A percentile compares a stretch with the other conserved stretches of the same genome.
These are phyloP conservation scores for Hortiboletus campestris DNA, from an alignment of 768 basidiomycete species.

Conservation along the genomic window DNA sequence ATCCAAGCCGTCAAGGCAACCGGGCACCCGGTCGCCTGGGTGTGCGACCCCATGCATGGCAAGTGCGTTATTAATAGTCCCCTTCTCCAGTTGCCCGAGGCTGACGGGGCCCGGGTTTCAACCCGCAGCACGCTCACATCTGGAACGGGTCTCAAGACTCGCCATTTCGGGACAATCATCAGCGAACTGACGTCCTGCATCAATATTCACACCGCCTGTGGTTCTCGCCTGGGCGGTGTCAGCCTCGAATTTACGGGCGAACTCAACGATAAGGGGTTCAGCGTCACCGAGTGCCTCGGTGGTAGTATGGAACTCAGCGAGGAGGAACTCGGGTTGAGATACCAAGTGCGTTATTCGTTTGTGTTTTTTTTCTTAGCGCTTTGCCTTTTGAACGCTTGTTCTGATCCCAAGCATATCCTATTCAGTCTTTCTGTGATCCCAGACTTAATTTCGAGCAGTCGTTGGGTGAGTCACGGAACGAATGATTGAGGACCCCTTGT, in stretches of 20 bases:
- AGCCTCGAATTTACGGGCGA: slow-evolving; percentile 93
- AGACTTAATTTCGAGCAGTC: slow-evolving; percentile 92
- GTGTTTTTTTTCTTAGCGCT: background rate
- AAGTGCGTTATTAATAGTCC: slow-evolving; percentile 57
- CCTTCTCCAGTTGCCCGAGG: background rate
- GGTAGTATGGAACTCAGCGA: slow-evolving; percentile 94
- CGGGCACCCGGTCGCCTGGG: slow-evolving; percentile 87
- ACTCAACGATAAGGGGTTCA: slow-evolving; percentile 84
- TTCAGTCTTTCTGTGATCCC: slow-evolving; percentile 91
- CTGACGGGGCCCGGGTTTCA: background rate
- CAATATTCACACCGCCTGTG: slow-evolving; percentile 69
- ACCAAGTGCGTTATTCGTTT: slow-evolving; percentile 55
- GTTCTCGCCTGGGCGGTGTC: slow-evolving; percentile 79
- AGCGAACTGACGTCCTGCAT: slow-evolving; percentile 81
- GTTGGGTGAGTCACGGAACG: slow-evolving; percentile 57
- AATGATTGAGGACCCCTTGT: background rate
- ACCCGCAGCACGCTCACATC: slow-evolving; percentile 75
- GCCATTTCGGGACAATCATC: slow-evolving; percentile 87
- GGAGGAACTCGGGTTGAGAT: slow-evolving; percentile 85
- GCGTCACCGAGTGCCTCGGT: slow-evolving; percentile 95
- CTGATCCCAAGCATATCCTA: background rate
- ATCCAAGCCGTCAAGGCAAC: slow-evolving; percentile 78
- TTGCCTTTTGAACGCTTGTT: background rate
- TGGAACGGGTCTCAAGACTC: slow-evolving; percentile 79
- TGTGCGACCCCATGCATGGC: slow-evolving; percentile 99